These are phyloP conservation scores for Terfezia boudieri DNA, from an alignment of 495 filamentous ascomycete species.

Conservation along the genomic window DNA sequence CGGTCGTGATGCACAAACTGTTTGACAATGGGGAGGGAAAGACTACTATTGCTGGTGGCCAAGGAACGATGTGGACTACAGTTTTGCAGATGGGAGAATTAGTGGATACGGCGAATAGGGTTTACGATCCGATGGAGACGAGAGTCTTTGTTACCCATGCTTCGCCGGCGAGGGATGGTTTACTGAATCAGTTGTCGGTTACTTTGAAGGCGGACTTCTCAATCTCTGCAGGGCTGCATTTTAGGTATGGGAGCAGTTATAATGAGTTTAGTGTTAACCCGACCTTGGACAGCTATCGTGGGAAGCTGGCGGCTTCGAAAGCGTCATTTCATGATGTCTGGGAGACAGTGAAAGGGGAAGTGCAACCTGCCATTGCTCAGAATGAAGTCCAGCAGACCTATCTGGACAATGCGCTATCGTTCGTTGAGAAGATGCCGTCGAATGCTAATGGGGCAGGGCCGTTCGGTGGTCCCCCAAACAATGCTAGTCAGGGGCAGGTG, in stretches of 20 bases:
- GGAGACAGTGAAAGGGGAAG: slow-evolving; percentile 93
- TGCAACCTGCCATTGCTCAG: slow-evolving; percentile 74
- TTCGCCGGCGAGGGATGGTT: slow-evolving; percentile 85
- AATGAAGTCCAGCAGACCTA: slow-evolving; percentile 84
- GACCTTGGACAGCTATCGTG: slow-evolving; percentile 91
- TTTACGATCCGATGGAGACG: slow-evolving; percentile 97
- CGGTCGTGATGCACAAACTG: slow-evolving; percentile 99
- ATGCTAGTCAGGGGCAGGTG: slow-evolving; percentile 46
- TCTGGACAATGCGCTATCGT: slow-evolving; percentile 65
- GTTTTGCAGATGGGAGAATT: slow-evolving; percentile 95
- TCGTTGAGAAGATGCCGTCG: slow-evolving; percentile 90
- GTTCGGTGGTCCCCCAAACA: slow-evolving; percentile 61
- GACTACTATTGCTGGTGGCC: slow-evolving; percentile 93
- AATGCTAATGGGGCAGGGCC: slow-evolving; percentile 89
- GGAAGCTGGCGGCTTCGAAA: slow-evolving; percentile 97
- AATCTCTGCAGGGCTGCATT: slow-evolving; percentile 90
- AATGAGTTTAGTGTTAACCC: slow-evolving; percentile 99
- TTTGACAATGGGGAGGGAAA: slow-evolving; percentile 97
- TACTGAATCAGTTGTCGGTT: slow-evolving; percentile 94
- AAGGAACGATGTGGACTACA: slow-evolving; percentile 99
- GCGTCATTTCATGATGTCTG: slow-evolving; percentile 98
- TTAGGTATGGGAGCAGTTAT: slow-evolving; percentile 97
- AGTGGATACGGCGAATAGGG: slow-evolving; percentile 91
- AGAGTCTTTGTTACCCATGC: slow-evolving; percentile 94
- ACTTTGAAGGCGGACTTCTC: slow-evolving; percentile 98